Evolutionary conservation across 805 yeast genomes (phyloP), one percentile per base, ranked within the genome.

Genomic region (Candida montana): DNA sequence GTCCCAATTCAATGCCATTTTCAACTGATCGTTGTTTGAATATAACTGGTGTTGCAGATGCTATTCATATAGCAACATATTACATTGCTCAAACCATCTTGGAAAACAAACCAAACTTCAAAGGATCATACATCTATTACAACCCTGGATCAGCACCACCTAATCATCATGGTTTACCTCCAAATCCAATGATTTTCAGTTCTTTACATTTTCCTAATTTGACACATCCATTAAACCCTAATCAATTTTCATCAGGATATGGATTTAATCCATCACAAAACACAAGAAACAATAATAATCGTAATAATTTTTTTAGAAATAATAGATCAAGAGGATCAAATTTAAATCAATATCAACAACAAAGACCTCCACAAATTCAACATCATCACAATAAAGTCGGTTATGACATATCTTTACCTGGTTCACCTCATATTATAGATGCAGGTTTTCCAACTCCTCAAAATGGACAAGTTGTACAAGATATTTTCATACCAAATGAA

Each of bases 61-160:
- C 95, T 2, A 75, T 88, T 32, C 95, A 85, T 56, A 84, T 86
- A 51, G 95, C 95, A 9, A 69, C 80, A 0, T 85, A 81, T 61
- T 83, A 81, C 57, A 71, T 84, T 42, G 79, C 84, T 1, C 83
- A 80, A 58, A 81, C 84, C 3, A 69, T 81, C 41, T 57, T 79
- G 39, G 82, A 79, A 48, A 81, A 80, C 54, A 73, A 74, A 47
- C 50, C 61, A 24, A 63, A 68, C 41, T 72, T 75, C 49, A 72
- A 75, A 52, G 63, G 72, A 7, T 80, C 79, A 52, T 67, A 72
- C 33, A 64, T 76, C 8, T 76, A 65, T 53, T 80, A 79, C 55
- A 75, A 78, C 51, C 87, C 89, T 5, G 63, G 54, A 38, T 18
- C 35, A 7, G 32, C 41, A 6, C 39, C 29, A 21, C 36, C 23